Conservation (phyloP, 2,329 filamentous ascomycete species). For the Penicillium sp. region DNA sequence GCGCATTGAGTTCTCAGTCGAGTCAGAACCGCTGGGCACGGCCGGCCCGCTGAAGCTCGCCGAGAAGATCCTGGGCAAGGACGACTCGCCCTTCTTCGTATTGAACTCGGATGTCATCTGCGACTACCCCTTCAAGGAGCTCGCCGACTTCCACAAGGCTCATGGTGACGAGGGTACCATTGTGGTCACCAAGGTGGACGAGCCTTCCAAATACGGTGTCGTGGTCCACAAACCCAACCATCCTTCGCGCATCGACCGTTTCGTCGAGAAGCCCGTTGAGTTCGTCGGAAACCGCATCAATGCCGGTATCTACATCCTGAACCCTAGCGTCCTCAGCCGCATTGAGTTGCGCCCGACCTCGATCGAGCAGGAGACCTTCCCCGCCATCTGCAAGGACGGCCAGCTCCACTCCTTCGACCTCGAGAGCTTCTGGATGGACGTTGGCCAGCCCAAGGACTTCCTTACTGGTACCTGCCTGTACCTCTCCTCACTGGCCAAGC, state of each 20-base stretch:
- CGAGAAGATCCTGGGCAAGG: constrained; percentile 86
- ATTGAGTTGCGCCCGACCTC: constrained; percentile 96
- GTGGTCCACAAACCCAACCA: constrained; percentile 95
- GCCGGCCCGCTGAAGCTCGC: constrained; percentile 94
- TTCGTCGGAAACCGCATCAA: constrained; percentile 99
- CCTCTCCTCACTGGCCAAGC: constrained; percentile 88
- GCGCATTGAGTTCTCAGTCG: constrained; percentile 95
- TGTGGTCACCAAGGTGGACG: constrained; percentile 97
- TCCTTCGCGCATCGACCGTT: constrained; percentile 88
- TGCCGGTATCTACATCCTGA: constrained; percentile 96
- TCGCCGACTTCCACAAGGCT: constrained; percentile 84
- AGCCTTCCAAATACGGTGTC: constrained; percentile 98
- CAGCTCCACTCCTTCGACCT: constrained; percentile 94
- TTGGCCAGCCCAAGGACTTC: constrained; percentile 98
- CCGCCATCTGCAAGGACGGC: constrained; percentile 82
- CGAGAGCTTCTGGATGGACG: constrained; percentile 99
- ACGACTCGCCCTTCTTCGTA: constrained; percentile 94
- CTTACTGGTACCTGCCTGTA: constrained; percentile 93
- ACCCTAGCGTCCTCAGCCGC: constrained; percentile 82
- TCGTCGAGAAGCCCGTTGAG: constrained; percentile 98
- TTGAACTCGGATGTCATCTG: constrained; percentile 98
- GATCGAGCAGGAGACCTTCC: constrained; percentile 99
- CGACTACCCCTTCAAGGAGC: constrained; percentile 90
- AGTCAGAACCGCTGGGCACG: constrained; percentile 91
- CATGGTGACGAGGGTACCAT: constrained; percentile 97